These are phyloP conservation scores for Eragrostis curvula DNA, from an alignment of 176 grass and related monocot species.

Conservation along the genomic window DNA sequence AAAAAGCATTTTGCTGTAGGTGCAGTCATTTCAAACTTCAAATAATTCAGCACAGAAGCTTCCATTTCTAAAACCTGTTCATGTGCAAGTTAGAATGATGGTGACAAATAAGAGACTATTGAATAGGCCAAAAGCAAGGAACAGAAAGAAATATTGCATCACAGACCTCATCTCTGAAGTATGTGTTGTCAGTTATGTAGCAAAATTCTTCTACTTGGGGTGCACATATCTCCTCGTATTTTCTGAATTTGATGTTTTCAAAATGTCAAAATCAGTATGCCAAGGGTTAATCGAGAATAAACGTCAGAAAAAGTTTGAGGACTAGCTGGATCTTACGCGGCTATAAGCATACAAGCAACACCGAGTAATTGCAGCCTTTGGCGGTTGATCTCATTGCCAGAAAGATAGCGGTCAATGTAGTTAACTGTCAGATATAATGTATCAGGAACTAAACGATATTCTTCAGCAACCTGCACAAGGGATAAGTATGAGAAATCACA, in stretches of 20 bases:
- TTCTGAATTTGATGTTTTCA: conserved; percentile 51
- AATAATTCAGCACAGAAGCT: conserved; percentile 77
- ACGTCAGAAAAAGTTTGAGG: conserved; percentile 5
- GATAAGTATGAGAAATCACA: neutral
- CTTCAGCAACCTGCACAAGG: conserved; percentile 81
- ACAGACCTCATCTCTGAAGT: conserved; percentile 91
- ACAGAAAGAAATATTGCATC: neutral
- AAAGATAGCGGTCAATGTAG: conserved; percentile 93
- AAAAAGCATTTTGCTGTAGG: conserved; percentile 93
- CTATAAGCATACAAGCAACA: conserved; percentile 97
- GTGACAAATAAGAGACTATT: neutral
- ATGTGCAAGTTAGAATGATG: conserved; percentile 1
- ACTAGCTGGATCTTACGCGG: conserved; percentile 73
- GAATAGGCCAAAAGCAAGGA: neutral
- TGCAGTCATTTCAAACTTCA: conserved; percentile 96
- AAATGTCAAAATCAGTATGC: conserved; percentile 13
- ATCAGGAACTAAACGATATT: conserved; percentile 95
- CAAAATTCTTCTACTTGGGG: conserved; percentile 99
- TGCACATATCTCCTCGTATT: conserved; percentile 98
- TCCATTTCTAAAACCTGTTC: conserved; percentile 93
- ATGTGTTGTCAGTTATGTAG: conserved; percentile 98
- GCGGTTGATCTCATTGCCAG: conserved; percentile 92
- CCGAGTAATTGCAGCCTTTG: conserved; percentile 94
- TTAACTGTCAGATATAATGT: conserved; percentile 92
- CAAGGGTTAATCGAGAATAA: conserved; percentile 1